Percentiles rank a stretch among this genome's conserved stretches.
These are phyloP conservation scores for Malus orientalis DNA, from an alignment of 306 rosid genomes.

Conservation along the genomic window DNA sequence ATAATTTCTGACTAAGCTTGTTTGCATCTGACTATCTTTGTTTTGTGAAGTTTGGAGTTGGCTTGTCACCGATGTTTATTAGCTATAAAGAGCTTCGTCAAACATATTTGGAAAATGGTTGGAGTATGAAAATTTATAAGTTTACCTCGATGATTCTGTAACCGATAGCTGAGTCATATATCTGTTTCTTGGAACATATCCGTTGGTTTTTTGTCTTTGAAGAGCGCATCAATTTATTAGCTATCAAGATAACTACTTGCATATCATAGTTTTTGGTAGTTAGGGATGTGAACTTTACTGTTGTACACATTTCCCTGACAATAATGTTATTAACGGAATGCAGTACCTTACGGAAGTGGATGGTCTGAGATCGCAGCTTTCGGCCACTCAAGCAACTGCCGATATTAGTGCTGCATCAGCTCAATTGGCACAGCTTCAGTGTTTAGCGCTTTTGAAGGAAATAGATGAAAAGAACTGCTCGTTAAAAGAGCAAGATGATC, in stretches of 20 bases:
- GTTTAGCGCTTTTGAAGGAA: slow-evolving; percentile 64
- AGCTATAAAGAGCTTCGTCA: neutral
- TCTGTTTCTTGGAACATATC: neutral
- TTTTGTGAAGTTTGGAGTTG: neutral
- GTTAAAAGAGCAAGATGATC: slow-evolving; percentile 70
- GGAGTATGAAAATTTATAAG: neutral
- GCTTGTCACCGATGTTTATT: neutral
- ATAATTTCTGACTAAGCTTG: neutral
- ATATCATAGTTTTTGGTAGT: neutral
- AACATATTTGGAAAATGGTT: neutral
- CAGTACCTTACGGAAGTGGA: slow-evolving; percentile 79
- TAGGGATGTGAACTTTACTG: neutral
- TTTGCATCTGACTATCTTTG: neutral
- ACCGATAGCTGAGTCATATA: neutral
- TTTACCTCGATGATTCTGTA: neutral
- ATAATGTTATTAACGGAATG: slow-evolving; percentile 8
- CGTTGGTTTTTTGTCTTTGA: neutral
- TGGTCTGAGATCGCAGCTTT: slow-evolving; percentile 62
- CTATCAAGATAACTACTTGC: neutral
- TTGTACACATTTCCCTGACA: neutral
- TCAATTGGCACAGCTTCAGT: slow-evolving; percentile 66
- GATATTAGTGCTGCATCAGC: slow-evolving; percentile 89
- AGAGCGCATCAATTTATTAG: neutral
- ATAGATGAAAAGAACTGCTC: slow-evolving; percentile 62
- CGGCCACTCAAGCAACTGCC: slow-evolving; percentile 60